Percentiles rank a stretch among this genome's conserved stretches.
These are phyloP conservation scores for Cryptococcus neoformans DNA, from an alignment of 1,284 basidiomycete species.

Conservation along the genomic window DNA sequence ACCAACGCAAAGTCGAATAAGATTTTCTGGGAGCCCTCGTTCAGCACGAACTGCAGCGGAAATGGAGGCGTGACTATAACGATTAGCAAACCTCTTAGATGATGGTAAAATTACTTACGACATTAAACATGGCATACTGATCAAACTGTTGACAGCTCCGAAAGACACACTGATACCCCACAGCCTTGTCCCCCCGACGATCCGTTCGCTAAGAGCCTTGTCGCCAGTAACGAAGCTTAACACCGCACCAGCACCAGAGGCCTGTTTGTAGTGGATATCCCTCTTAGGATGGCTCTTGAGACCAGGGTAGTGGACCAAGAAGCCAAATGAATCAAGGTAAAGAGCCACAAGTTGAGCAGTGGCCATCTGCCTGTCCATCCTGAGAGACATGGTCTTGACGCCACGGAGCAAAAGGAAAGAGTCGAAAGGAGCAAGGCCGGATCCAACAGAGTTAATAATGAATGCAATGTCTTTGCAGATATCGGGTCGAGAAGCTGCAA, in stretches of 20 bases:
- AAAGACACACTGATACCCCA: constrained; percentile 99
- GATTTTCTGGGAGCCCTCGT: constrained; percentile 92
- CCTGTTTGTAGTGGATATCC: constrained; percentile 83
- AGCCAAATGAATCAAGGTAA: constrained; percentile 83
- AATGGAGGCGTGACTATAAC: constrained; percentile 87
- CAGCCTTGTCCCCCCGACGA: constrained; percentile 85
- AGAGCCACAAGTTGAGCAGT: constrained; percentile 80
- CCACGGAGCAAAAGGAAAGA: constrained; percentile 94
- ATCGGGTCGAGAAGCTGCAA: constrained; percentile 89
- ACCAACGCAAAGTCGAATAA: constrained; percentile 96
- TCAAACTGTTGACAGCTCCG: constrained; percentile 96
- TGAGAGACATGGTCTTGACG: constrained; percentile 93
- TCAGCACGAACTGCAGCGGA: constrained; percentile 88
- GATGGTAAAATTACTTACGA: constrained; percentile 63
- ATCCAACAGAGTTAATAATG: constrained; percentile 95
- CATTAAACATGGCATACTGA: constrained; percentile 99
- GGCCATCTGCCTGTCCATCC: constrained; percentile 92
- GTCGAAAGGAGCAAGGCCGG: constrained; percentile 92
- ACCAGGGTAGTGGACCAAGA: constrained; percentile 93
- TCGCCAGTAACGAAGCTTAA: constrained; percentile 93
- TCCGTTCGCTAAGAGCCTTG: constrained; percentile 83
- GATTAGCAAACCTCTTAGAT: constrained; percentile 2
- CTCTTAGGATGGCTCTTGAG: constrained; percentile 77
- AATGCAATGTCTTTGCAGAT: constrained; percentile 87
- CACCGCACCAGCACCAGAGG: constrained; percentile 88